Evolutionary conservation across 129 eudicot species (phyloP), one percentile per base, ranked within the genome.

Genomic region (Smallanthus sonchifolius): DNA sequence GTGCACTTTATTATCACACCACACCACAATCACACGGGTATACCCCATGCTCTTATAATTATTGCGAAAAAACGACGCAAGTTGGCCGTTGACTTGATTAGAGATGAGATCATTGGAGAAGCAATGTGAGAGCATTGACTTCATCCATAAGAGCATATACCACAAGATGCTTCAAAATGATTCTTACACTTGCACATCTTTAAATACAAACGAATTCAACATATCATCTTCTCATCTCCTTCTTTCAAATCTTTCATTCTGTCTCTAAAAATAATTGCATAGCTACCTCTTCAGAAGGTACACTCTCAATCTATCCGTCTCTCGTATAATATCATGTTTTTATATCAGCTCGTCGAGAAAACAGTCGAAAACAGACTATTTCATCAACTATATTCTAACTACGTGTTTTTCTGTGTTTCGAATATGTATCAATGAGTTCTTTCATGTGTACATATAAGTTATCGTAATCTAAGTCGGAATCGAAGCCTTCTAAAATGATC

Each of bases 211-310:
- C 16, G 4, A 16, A 43, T 34, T 13, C 61, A 38, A 15, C n/a
- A 14, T 65, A 48, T 30, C 10, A 24, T 67, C 24, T 9, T 55
- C 74, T 67, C 80, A 76, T 37, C 36, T 2, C 43, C 17, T 55
- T 52, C 19, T 7, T 35, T 63, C 43, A 15, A 2, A 5, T 0
- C 19, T 17, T 49, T 67, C 28, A 24, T n/a, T 67, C 37, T 55
- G 59, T 76, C 75, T 67, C 74, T 13, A 65, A 51, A 19, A n/a
- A 64, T 59, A 34, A 11, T 14, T 11, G 17, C 28, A 40, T 36
- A 47, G 45, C 47, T 4, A 14, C 7, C 60, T 76, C 75, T 42
- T 76, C 80, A 39, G 39, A 76, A 76, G 80, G 80, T 76, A 76
- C 47, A 13, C 40, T 4, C 11, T 34, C 28, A 43, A 60, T 73